Base-by-base conservation (phyloP, 139 green algal species). In the Ettlia oleoabundans region DNA sequence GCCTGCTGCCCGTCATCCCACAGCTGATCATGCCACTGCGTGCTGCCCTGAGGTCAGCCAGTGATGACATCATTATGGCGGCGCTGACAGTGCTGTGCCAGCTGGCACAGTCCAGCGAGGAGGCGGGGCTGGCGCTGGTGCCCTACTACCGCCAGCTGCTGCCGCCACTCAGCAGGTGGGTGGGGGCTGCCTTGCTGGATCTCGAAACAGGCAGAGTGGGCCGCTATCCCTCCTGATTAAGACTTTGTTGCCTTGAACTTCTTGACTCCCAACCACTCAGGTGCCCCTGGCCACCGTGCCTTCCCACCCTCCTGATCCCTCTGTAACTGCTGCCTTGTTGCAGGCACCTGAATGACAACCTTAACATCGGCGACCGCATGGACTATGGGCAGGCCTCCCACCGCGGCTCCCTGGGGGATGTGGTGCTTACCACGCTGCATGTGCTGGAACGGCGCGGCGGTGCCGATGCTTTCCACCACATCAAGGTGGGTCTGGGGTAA, bases 401-500 rank as follows among this genome's bases (percentile, higher is more conserved):
- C 82, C 81, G 87, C 28, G 95, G 92, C 87, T 53, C 28, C 32
- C 76, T 97, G 30, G 93, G 93, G 1, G 93, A 95, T 84, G 88
- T 96, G 19, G 92, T 98, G 41, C 78, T 83, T 21, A 89, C 94
- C 40, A 95, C 93, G 32, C 86, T 98, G 33, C 86, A 91, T 37
- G 78, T 94, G 41, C 95, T 98, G 80, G 94, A 98, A 83, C 83
- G 87, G 38, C 85, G 86, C 33, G 94, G 94, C 32, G 94, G 94
- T 2, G 90, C 94, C 51, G 93, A 97, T 78, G 94, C 94, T 15
- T 97, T 96, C 88, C 95, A 95, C 81, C 96, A 96, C 90, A 98
- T 98, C 89, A 97, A 97, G 86, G 87, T 95, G 10, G 89, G 91
- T 35, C 80, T 77, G 8, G 82, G 82, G 76, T 70, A 87, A 51